phyloP scores from a whole-genome alignment of 2,329 filamentous ascomycete species.

The Fusarium redolens region DNA sequence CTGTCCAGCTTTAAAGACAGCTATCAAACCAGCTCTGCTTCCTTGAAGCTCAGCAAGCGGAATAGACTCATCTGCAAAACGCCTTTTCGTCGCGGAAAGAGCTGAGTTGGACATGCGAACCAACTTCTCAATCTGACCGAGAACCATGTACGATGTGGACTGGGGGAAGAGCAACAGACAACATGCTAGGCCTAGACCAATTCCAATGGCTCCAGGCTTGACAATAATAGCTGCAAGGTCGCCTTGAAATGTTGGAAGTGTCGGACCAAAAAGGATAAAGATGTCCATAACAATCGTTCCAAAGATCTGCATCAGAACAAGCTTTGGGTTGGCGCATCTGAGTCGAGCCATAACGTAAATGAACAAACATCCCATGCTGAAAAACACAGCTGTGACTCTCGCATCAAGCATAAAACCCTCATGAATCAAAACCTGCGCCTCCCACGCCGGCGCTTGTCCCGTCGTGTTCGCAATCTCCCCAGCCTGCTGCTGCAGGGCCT shows the following conservation, averaged over 20 bases:
- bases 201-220: constrained; percentile 58
- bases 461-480: constrained; percentile 48
- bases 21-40: constrained; percentile 46
- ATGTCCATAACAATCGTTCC: constrained; percentile 60
- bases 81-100: constrained; percentile 45
- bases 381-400: constrained; percentile 54
- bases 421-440: constrained; percentile 53
- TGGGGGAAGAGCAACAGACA: constrained; percentile 61
- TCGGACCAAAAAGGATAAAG: constrained; percentile 58
- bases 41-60: constrained; percentile 48
- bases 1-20: constrained; percentile 51
- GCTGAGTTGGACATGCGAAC: constrained; percentile 48
- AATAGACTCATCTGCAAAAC: constrained; percentile 34
- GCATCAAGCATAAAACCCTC: constrained; percentile 61
- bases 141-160: constrained; percentile 59
- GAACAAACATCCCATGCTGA: constrained; percentile 55
- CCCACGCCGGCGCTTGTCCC: constrained; percentile 33
- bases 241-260: constrained; percentile 39
- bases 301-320: constrained; percentile 58
- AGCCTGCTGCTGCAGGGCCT: constrained; percentile 51
- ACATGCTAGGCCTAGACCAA: constrained; percentile 57
- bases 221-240: constrained; percentile 50
- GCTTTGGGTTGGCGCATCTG: constrained; percentile 58
- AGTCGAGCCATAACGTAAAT: constrained; percentile 58
- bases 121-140: constrained; percentile 50